Evolutionary conservation across 2,329 filamentous ascomycete species (phyloP).

Genomic region (Colletotrichum shisoi): DNA sequence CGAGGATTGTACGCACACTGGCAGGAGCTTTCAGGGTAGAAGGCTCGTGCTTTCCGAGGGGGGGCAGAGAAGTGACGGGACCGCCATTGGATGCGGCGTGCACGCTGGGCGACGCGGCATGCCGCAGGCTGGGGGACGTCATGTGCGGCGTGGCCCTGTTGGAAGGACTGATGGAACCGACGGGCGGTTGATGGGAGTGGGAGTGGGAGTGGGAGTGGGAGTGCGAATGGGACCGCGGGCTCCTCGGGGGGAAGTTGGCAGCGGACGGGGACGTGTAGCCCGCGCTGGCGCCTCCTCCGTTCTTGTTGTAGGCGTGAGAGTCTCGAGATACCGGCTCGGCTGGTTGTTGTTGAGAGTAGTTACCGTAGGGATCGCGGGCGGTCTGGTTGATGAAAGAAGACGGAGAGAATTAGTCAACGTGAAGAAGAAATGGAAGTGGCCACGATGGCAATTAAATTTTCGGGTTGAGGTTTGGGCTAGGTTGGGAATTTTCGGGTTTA

Average conservation of each 20-base stretch:
- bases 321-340: conserved; percentile 49
- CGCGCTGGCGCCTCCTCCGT: conserved; percentile 44
- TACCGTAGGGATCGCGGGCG: conserved; percentile 58
- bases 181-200: conserved; percentile 54
- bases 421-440: conserved; percentile 30
- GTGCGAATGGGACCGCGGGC: conserved; percentile 56
- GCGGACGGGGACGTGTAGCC: conserved; percentile 59
- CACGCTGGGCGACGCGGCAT: conserved; percentile 52
- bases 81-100: conserved; percentile 54
- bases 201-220: conserved; percentile 55
- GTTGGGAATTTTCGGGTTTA: conserved; percentile 30
- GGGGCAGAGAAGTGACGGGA: conserved; percentile 46
- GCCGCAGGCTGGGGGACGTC: conserved; percentile 59
- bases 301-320: conserved; percentile 56
- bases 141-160: conserved; percentile 51
- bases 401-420: conserved; percentile 37
- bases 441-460: conserved; percentile 29
- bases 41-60: conserved; percentile 52
- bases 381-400: conserved; percentile 49
- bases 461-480: conserved; percentile 38
- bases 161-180: conserved; percentile 56
- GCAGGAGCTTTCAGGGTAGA: conserved; percentile 53
- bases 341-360: conserved; percentile 49
- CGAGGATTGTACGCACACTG: conserved; percentile 46
- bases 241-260: conserved; percentile 57